phyloP scores from a whole-genome alignment of 768 basidiomycete genomes.

The Clitopilus hobsonii region DNA sequence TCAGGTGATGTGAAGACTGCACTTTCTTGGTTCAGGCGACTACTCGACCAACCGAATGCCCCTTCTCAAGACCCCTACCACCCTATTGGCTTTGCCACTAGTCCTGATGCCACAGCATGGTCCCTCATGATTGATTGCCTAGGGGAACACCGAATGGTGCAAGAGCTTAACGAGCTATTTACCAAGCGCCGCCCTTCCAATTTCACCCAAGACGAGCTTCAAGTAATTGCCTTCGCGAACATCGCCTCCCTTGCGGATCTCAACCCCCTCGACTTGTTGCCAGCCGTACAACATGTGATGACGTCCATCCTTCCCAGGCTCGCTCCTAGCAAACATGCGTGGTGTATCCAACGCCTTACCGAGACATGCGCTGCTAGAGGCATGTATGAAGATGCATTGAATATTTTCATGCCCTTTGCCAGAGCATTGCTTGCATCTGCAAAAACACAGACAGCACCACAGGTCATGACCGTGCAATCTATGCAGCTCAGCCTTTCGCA shows the following conservation, averaged over 20 bases:
- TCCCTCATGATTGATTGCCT: constrained; percentile 53
- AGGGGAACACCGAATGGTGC: constrained; percentile 39
- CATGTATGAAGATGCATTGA: constrained; percentile 19
- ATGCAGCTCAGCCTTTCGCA: constrained; percentile 17
- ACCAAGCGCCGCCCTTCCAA: constrained; percentile 28
- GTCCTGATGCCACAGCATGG: constrained; percentile 57
- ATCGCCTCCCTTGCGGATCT: constrained; percentile 17
- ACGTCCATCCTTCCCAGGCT: not conserved
- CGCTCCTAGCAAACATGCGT: not conserved
- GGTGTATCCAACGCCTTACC: constrained; percentile 17
- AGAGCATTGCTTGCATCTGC: constrained; percentile 6
- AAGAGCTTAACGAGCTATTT: constrained; percentile 55
- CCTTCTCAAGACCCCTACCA: constrained; percentile 33
- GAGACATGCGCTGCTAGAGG: constrained; percentile 23
- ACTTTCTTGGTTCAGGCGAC: constrained; percentile 64
- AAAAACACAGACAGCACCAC: constrained; percentile 1
- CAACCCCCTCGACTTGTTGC: constrained; percentile 11
- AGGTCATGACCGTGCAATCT: constrained; percentile 12
- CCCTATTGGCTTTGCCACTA: constrained; percentile 35
- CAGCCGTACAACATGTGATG: constrained; percentile 18
- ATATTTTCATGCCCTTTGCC: constrained; percentile 12
- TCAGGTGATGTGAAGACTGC: constrained; percentile 61
- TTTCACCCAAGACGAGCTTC: constrained; percentile 32
- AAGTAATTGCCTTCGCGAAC: constrained; percentile 36
- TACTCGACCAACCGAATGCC: constrained; percentile 39